Base-by-base conservation (phyloP, 306 rosid genomes). In the Potentilla sterilis region DNA sequence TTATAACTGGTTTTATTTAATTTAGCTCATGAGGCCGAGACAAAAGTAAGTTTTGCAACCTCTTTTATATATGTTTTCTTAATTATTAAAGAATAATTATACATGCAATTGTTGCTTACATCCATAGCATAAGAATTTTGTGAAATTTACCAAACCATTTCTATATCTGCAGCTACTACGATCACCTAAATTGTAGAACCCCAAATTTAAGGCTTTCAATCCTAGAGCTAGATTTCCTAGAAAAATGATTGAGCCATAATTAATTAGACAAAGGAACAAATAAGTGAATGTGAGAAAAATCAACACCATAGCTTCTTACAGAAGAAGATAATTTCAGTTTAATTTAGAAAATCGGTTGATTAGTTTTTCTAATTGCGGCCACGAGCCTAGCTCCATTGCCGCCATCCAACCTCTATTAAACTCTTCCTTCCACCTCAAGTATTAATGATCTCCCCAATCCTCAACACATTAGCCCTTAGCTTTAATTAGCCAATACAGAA, bases 351-450 rank as follows among this genome's bases (percentile, higher is more conserved):
- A 54, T 52, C 3, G 43, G 24, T 51, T 51, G n/a, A 32, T 44
- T 28, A 24, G 55, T 19, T 22, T 52, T 52, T 37, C 75, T 54
- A 71, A 51, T 71, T 41, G 18, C 21, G 0, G 52, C 52, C 76
- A 11, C n/a, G 35, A 35, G 2, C 48, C 75, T 37, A 54, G 13
- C 32, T 34, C 10, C 7, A 16, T 57, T 73, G 24, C 41, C 7
- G 28, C 54, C 55, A 22, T 57, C 28, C 76, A 15, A 34, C 2
- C 22, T 32, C n/a, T 58, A 55, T 42, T 7, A 73, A 42, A 42
- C 55, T 15, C 77, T 42, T 73, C 15, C 32, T 73, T 73, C 32
- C 19, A 44, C 19, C 69, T 42, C 69, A 43, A 58, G 58, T 28
- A 15, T 12, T 1, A 43, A 63, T 35, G n/a, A 43, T 41, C 11